These are phyloP conservation scores for Penicillium daleae DNA, from an alignment of 495 filamentous ascomycete genomes.

Conservation along the genomic window DNA sequence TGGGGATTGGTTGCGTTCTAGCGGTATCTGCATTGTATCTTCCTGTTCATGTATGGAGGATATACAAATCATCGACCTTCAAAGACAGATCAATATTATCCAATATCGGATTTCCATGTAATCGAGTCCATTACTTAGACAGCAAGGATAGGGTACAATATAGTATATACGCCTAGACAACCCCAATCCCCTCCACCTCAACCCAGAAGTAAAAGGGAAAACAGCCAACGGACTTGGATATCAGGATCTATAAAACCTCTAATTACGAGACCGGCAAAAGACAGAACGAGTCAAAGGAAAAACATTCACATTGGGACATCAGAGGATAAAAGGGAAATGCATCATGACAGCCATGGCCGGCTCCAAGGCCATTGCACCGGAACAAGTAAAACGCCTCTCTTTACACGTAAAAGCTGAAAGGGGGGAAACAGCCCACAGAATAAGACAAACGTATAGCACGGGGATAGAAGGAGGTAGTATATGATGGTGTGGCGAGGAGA, in stretches of 20 bases:
- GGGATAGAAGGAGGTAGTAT: slow-evolving; percentile 4
- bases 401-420: slow-evolving; percentile 11
- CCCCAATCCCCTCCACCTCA: background rate
- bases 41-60: background rate
- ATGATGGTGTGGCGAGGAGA: slow-evolving; percentile 13
- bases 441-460: background rate
- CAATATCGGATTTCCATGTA: background rate
- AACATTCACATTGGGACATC: background rate
- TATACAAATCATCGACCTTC: background rate
- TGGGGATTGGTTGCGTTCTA: background rate
- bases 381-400: slow-evolving; percentile 20
- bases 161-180: background rate
- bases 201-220: background rate
- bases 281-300: background rate
- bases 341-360: slow-evolving; percentile 22
- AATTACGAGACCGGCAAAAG: slow-evolving; percentile 2
- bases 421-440: background rate
- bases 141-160: background rate
- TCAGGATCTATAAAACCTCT: slow-evolving; percentile 16
- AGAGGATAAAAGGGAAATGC: slow-evolving; percentile 9
- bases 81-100: background rate
- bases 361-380: slow-evolving; percentile 15
- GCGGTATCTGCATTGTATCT: background rate
- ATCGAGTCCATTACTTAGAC: too few species aligned
- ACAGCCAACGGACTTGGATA: slow-evolving; percentile 3